Evolutionary conservation across 371 early-diverging fungal genomes (phyloP).

Genomic region (Umbelopsis sp.): DNA sequence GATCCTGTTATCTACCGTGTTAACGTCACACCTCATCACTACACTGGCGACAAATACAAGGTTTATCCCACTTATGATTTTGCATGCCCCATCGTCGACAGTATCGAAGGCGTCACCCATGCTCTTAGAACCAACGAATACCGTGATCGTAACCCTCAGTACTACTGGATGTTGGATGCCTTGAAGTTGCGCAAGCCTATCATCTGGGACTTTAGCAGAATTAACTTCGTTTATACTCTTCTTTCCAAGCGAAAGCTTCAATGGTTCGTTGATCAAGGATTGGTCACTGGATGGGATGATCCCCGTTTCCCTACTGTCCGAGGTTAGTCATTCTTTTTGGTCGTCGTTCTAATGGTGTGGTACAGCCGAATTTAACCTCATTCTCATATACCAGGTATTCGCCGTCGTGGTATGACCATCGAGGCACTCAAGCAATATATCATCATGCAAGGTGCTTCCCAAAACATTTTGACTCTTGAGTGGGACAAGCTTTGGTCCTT

Average conservation of each 20-base stretch:
- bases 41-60: conserved; percentile 91
- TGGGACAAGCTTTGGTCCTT: conserved; percentile 99
- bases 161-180: conserved; percentile 97
- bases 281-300: conserved; percentile 99
- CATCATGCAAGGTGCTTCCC: conserved; percentile 99
- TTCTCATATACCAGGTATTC: conserved; percentile 64
- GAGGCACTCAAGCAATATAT: conserved; percentile 98
- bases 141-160: conserved; percentile 98
- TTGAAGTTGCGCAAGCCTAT: conserved; percentile 87
- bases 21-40: conserved; percentile 94
- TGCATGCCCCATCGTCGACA: conserved; percentile 99
- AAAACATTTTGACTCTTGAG: conserved; percentile 90
- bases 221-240: conserved; percentile 99
- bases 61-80: conserved; percentile 99
- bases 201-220: conserved; percentile 94
- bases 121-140: conserved; percentile 99
- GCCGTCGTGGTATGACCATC: conserved; percentile 98
- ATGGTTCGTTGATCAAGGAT: conserved; percentile 94
- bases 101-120: conserved; percentile 98
- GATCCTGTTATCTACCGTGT: conserved; percentile 99
- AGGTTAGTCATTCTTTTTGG: conserved; percentile 40
- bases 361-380: background rate
- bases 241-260: conserved; percentile 99
- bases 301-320: conserved; percentile 99
- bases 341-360: too few species aligned